Evolutionary conservation across 2,329 filamentous ascomycete species (phyloP).

Genomic region (Penicillium crustosum): DNA sequence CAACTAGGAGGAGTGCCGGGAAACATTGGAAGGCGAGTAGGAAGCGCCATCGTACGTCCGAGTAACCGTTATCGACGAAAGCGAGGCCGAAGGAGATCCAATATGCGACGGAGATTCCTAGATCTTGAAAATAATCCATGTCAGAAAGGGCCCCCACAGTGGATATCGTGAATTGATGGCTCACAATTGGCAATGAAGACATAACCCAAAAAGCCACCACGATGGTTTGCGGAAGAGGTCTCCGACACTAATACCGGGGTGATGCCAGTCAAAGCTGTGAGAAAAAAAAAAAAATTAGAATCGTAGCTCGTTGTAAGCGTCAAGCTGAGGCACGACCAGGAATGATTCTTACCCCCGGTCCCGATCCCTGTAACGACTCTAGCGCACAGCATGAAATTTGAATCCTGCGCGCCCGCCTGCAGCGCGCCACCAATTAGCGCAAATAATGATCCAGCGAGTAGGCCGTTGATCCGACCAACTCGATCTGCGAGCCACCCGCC

Average conservation of each 20-base stretch:
- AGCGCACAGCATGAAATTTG: constrained; percentile 52
- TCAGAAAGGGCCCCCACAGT: constrained; percentile 7
- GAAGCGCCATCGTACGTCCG: constrained; percentile 37
- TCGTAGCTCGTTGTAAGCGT: background rate
- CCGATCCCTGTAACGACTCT: constrained; percentile 55
- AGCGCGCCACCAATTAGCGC: constrained; percentile 52
- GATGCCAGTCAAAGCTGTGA: constrained; percentile 48
- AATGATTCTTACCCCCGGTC: constrained; percentile 44
- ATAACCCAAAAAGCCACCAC: constrained; percentile 50
- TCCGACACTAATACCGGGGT: constrained; percentile 53
- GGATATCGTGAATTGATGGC: background rate
- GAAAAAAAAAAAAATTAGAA: constrained; percentile 13
- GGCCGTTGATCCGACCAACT: constrained; percentile 54
- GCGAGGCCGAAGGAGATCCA: constrained; percentile 41
- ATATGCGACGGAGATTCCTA: constrained; percentile 48
- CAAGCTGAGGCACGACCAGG: constrained; percentile 12
- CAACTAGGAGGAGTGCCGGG: constrained; percentile 29
- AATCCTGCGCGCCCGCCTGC: constrained; percentile 48
- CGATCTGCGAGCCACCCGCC: constrained; percentile 54
- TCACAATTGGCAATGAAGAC: constrained; percentile 54
- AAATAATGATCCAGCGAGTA: constrained; percentile 50
- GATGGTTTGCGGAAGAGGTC: constrained; percentile 48
- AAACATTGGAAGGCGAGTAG: constrained; percentile 38
- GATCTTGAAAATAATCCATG: constrained; percentile 28
- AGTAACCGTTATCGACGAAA: constrained; percentile 35